phyloP scores from a whole-genome alignment of 768 basidiomycete genomes.

The Cystobasidium ongulense region DNA sequence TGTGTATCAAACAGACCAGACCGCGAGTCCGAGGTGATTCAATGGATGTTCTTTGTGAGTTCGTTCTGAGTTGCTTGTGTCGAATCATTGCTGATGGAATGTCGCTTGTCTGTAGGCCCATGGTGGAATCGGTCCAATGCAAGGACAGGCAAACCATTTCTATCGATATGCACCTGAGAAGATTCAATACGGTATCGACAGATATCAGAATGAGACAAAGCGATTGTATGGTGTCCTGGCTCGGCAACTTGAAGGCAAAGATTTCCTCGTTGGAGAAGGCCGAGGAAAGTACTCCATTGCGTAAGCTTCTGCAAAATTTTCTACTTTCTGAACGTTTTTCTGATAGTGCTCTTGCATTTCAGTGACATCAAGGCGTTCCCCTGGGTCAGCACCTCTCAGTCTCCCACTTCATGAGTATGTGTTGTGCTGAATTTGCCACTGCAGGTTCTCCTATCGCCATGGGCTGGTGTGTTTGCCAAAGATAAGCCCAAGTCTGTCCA shows the following conservation, averaged over 20 bases:
- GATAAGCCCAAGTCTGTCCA: conserved; percentile 26
- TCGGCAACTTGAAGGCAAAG: conserved; percentile 33
- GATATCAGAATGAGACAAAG: conserved; percentile 37
- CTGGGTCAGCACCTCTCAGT: background rate
- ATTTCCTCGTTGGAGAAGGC: conserved; percentile 37
- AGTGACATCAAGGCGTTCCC: conserved; percentile 6
- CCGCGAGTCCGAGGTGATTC: conserved; percentile 20
- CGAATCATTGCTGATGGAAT: background rate
- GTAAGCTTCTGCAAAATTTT: background rate
- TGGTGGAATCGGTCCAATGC: conserved; percentile 36
- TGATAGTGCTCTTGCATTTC: background rate
- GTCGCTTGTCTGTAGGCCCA: background rate
- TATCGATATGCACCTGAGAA: conserved; percentile 40
- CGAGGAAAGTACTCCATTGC: conserved; percentile 36
- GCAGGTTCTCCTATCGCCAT: background rate
- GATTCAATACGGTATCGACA: conserved; percentile 35
- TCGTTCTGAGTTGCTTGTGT: background rate
- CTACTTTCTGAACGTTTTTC: background rate
- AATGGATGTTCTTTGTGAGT: conserved; percentile 27
- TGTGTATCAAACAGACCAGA: background rate
- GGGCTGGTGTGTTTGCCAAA: conserved; percentile 16
- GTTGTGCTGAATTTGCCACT: background rate
- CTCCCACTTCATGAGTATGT: background rate
- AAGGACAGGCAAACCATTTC: conserved; percentile 37
- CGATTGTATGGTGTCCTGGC: conserved; percentile 37